phyloP scores from a whole-genome alignment of 2,329 filamentous ascomycete species.

The Ophiobolus disseminans region DNA sequence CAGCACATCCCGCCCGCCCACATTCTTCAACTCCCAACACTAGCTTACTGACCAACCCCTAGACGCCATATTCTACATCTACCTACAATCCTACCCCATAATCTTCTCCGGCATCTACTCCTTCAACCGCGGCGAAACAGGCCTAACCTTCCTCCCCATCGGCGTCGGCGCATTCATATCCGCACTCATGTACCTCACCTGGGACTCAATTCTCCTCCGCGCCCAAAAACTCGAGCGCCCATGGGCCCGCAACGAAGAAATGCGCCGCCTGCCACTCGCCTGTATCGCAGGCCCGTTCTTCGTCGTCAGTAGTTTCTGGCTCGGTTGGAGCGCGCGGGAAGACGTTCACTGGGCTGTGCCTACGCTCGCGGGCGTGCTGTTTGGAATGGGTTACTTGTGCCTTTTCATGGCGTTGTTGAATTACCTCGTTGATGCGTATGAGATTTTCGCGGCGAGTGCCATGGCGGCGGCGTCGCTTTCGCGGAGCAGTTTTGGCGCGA shows the following conservation, averaged over 20 bases:
- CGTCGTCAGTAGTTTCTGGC: slow-evolving; percentile 52
- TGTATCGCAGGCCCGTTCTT: slow-evolving; percentile 71
- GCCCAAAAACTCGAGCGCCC: slow-evolving; percentile 56
- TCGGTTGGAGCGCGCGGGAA: slow-evolving; percentile 50
- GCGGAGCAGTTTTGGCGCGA: slow-evolving; percentile 77
- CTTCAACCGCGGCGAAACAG: slow-evolving; percentile 69
- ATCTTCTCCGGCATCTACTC: slow-evolving; percentile 71
- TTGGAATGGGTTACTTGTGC: slow-evolving; percentile 56
- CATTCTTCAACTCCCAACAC: not conserved
- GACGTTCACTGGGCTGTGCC: slow-evolving; percentile 55
- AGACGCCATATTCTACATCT: slow-evolving; percentile 71
- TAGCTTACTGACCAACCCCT: not conserved
- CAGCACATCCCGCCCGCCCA: not conserved
- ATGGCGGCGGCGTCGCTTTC: slow-evolving; percentile 85
- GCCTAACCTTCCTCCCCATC: slow-evolving; percentile 73
- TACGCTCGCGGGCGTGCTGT: slow-evolving; percentile 50
- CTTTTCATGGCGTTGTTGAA: slow-evolving; percentile 64
- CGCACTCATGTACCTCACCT: slow-evolving; percentile 68
- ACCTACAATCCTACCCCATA: slow-evolving; percentile 74
- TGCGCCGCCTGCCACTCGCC: slow-evolving; percentile 73
- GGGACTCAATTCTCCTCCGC: slow-evolving; percentile 66
- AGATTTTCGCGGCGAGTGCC: slow-evolving; percentile 75
- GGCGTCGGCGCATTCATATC: slow-evolving; percentile 67
- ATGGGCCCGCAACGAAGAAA: slow-evolving; percentile 71
- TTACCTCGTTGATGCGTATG: slow-evolving; percentile 72